These are phyloP conservation scores for Microbotryum saponariae DNA, from an alignment of 1,284 basidiomycete genomes.

Conservation along the genomic window DNA sequence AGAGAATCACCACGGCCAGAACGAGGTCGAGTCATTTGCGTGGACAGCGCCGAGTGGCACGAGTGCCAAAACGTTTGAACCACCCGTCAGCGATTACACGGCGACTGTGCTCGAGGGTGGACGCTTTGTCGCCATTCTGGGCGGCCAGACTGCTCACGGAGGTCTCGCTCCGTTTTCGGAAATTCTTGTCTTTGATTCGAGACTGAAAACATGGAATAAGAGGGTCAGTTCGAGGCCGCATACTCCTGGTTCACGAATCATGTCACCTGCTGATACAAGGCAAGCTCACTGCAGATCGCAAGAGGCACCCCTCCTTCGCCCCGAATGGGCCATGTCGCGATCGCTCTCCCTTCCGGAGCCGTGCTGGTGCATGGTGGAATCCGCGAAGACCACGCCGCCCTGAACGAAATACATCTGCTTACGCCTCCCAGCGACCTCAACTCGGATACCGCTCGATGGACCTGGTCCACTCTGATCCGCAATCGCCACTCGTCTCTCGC, in stretches of 20 bases:
- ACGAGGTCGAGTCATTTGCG: slow-evolving; percentile 12
- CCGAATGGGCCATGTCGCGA: slow-evolving; percentile 39
- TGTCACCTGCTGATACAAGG: not conserved
- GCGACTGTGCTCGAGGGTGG: slow-evolving; percentile 21
- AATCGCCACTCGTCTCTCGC: slow-evolving; percentile 11
- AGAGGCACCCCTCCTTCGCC: slow-evolving; percentile 34
- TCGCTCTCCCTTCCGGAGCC: slow-evolving; percentile 33
- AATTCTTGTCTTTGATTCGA: slow-evolving; percentile 37
- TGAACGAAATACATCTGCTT: slow-evolving; percentile 36
- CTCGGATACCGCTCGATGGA: slow-evolving; percentile 7
- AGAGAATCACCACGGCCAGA: not conserved
- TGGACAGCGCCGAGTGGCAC: slow-evolving; percentile 12
- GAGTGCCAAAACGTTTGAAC: slow-evolving; percentile 1
- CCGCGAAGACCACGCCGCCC: slow-evolving; percentile 22
- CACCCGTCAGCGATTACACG: slow-evolving; percentile 36
- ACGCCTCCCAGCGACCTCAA: slow-evolving; percentile 15
- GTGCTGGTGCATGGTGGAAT: slow-evolving; percentile 40
- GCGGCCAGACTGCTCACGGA: slow-evolving; percentile 37
- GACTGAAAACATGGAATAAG: slow-evolving; percentile 33
- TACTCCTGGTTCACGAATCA: not conserved
- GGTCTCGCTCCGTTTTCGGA: slow-evolving; percentile 27
- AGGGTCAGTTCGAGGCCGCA: slow-evolving; percentile 7
- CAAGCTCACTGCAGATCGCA: slow-evolving; percentile 14
- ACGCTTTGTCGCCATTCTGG: slow-evolving; percentile 35
- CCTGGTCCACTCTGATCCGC: slow-evolving; percentile 32